Conservation (phyloP, 2,329 filamentous ascomycete species). For the Ophiostoma angusticollis region DNA sequence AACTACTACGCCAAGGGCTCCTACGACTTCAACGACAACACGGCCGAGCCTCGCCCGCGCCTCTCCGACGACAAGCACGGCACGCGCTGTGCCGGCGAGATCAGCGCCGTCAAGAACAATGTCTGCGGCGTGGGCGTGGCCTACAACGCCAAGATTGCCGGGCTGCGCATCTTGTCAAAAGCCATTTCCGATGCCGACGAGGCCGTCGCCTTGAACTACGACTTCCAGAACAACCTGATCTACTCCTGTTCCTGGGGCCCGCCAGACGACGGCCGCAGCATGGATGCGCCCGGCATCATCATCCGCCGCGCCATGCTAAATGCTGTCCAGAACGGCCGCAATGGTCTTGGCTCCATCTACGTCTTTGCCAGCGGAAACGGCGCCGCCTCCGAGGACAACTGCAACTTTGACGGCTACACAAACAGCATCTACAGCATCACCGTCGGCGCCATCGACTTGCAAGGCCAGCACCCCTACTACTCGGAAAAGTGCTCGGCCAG, state of each 20-base stretch:
- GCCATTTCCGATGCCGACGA: constrained; percentile 87
- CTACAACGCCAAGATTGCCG: constrained; percentile 80
- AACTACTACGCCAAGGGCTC: constrained; percentile 93
- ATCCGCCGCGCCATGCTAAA: constrained; percentile 87
- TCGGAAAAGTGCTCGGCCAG: constrained; percentile 94
- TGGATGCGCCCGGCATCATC: constrained; percentile 84
- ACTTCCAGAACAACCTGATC: constrained; percentile 82
- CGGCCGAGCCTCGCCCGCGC: constrained; percentile 65
- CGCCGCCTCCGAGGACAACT: constrained; percentile 77
- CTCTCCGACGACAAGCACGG: constrained; percentile 80
- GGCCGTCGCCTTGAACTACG: constrained; percentile 83
- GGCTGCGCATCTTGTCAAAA: constrained; percentile 84
- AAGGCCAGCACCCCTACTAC: constrained; percentile 85
- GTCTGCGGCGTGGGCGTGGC: constrained; percentile 93
- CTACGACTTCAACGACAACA: constrained; percentile 89
- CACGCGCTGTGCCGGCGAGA: constrained; percentile 87
- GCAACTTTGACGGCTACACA: constrained; percentile 98
- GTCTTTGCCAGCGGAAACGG: constrained; percentile 97
- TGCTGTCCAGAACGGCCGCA: constrained; percentile 76
- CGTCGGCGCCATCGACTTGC: constrained; percentile 80
- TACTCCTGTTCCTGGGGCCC: constrained; percentile 99
- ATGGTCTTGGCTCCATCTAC: constrained; percentile 76
- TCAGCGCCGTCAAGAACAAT: constrained; percentile 82
- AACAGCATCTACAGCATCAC: constrained; percentile 99
- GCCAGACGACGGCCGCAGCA: constrained; percentile 80